Conservation (phyloP, 1,284 basidiomycete genomes). For the Exobasidium cylindrosporum region DNA sequence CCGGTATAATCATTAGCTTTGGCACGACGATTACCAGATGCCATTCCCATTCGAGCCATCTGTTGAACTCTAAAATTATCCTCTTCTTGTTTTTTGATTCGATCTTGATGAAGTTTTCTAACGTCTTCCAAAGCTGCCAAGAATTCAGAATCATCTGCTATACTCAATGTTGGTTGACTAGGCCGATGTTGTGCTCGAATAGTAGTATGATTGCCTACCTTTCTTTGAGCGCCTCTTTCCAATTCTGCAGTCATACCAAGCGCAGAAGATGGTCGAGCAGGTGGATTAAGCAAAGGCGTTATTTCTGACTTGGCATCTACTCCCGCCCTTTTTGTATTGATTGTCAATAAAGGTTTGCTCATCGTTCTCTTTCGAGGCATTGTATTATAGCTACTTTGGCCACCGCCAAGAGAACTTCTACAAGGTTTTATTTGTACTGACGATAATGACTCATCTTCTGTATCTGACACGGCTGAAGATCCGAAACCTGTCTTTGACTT, state of each 20-base stretch:
- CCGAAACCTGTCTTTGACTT: neutral
- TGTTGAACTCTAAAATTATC: neutral
- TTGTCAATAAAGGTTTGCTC: slow-evolving; percentile 14
- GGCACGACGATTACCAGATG: neutral
- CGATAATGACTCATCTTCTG: slow-evolving; percentile 10
- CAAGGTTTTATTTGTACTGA: slow-evolving; percentile 1
- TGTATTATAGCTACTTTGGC: neutral
- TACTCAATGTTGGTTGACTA: slow-evolving; percentile 44
- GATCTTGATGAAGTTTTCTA: slow-evolving; percentile 32
- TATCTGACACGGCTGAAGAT: slow-evolving; percentile 12
- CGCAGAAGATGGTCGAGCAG: slow-evolving; percentile 20
- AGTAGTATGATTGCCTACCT: neutral
- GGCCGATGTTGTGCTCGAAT: slow-evolving; percentile 19
- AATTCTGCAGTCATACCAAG: slow-evolving; percentile 22
- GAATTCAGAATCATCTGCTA: slow-evolving; percentile 47
- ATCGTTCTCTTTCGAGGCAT: neutral
- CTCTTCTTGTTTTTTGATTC: slow-evolving; percentile 23
- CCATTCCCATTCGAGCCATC: neutral
- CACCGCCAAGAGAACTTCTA: neutral
- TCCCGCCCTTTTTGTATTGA: too few species aligned
- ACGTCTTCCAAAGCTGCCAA: slow-evolving; percentile 44
- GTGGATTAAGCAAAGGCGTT: neutral
- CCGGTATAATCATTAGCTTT: neutral
- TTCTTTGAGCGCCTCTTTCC: slow-evolving; percentile 11
- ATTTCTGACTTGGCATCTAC: slow-evolving; percentile 16